Evolutionary conservation across 2,329 filamentous ascomycete species (phyloP).

Genomic region (Calonectria fujianensis): DNA sequence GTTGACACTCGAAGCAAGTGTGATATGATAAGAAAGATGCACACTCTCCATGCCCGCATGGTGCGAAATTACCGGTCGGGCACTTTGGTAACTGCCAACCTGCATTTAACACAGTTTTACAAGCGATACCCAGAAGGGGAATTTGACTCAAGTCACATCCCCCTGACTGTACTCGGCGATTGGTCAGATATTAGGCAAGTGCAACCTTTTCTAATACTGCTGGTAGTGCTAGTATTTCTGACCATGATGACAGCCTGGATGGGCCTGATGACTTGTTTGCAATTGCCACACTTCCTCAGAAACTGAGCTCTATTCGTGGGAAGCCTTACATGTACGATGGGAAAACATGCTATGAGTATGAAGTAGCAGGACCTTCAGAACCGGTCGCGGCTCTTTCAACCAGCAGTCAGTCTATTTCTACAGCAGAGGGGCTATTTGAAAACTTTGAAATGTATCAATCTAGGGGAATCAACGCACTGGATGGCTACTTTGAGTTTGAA

Average conservation of each 20-base stretch:
- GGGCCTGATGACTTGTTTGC: conserved; percentile 40
- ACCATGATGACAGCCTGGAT: conserved; percentile 31
- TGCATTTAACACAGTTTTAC: conserved; percentile 43
- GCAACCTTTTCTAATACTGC: too few species aligned
- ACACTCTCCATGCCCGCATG: conserved; percentile 38
- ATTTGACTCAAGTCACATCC: conserved; percentile 41
- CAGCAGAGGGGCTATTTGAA: not conserved
- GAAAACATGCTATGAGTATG: not conserved
- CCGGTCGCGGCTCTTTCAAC: not conserved
- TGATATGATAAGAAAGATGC: conserved; percentile 41
- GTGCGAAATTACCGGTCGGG: conserved; percentile 37
- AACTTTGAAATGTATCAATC: not conserved
- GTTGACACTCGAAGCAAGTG: conserved; percentile 19
- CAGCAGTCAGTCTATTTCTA: not conserved
- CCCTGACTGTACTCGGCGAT: conserved; percentile 28
- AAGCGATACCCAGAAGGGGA: conserved; percentile 40
- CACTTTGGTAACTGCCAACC: conserved; percentile 37
- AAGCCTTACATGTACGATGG: conserved; percentile 31
- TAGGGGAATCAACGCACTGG: conserved; percentile 10
- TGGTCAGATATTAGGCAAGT: conserved; percentile 39
- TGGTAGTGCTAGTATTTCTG: not conserved
- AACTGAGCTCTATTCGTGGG: conserved; percentile 29
- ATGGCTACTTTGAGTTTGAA: conserved; percentile 40
- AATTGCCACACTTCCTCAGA: conserved; percentile 16
- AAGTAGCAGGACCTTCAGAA: not conserved